A percentile compares a stretch with the other conserved stretches of the same genome.
phyloP scores from a whole-genome alignment of 2,329 filamentous ascomycete genomes.

The Exophiala sp. region DNA sequence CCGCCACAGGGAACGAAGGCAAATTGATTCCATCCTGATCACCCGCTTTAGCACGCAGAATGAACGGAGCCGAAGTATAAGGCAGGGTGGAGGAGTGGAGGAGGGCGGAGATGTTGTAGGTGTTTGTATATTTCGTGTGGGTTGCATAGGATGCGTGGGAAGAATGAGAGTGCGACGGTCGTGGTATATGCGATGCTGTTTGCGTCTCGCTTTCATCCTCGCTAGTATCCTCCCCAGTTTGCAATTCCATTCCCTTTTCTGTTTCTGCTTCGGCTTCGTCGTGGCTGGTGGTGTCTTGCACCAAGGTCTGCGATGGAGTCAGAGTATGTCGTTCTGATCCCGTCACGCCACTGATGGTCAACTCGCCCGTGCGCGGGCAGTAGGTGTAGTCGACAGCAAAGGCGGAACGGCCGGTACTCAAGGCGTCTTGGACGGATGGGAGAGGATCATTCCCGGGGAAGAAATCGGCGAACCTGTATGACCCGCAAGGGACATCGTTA shows the following conservation, averaged over 20 bases:
- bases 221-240: no score
- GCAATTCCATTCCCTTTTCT: no score
- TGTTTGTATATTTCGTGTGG: background rate
- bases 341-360: slow-evolving; percentile 4
- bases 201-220: no score
- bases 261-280: background rate
- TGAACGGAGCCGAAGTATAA: background rate
- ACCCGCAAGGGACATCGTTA: background rate
- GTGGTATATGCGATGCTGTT: background rate
- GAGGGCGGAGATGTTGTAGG: background rate
- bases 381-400: slow-evolving; percentile 14
- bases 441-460: slow-evolving; percentile 4
- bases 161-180: background rate
- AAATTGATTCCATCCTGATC: slow-evolving; percentile 13
- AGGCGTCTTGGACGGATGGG: slow-evolving; percentile 3
- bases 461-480: slow-evolving; percentile 9
- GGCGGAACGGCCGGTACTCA: background rate
- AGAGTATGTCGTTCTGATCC: background rate
- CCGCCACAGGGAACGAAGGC: slow-evolving; percentile 13
- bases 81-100: background rate
- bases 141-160: background rate
- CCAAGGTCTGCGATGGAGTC: background rate
- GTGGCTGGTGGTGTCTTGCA: no score
- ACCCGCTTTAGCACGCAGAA: slow-evolving; percentile 8
- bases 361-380: background rate